Evolutionary conservation across 257 asterid genomes (phyloP).

Genomic region (Striga asiatica): DNA sequence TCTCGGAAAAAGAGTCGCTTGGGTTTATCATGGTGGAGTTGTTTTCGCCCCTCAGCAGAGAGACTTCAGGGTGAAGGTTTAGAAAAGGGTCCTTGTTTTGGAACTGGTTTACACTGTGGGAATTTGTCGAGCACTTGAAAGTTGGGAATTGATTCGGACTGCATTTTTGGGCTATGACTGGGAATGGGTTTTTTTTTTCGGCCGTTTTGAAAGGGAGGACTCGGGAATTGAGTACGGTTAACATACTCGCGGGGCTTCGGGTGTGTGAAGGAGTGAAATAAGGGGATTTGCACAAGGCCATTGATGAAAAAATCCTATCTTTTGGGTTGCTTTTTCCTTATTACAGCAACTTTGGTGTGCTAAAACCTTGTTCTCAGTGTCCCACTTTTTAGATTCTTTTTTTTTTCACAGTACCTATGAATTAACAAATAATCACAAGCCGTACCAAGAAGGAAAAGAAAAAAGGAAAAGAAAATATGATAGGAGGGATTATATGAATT

Average conservation of each 20-base stretch:
- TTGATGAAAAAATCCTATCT: constrained; percentile 18
- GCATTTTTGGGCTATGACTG: constrained; percentile 24
- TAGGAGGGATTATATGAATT: too few species aligned
- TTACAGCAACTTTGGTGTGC: too few species aligned
- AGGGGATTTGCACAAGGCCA: constrained; percentile 57
- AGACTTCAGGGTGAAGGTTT: constrained; percentile 74
- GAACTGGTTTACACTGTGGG: constrained; percentile 45
- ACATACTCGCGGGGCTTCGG: constrained; percentile 31
- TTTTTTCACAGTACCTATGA: too few species aligned
- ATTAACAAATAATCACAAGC: too few species aligned
- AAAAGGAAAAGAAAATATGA: too few species aligned
- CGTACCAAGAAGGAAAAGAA: too few species aligned
- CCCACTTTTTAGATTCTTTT: too few species aligned
- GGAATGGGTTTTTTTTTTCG: constrained; percentile 35
- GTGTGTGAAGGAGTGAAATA: constrained; percentile 48
- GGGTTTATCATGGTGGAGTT: constrained; percentile 30
- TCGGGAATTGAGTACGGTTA: constrained; percentile 42
- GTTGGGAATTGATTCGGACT: constrained; percentile 18
- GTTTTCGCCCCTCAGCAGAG: constrained; percentile 73
- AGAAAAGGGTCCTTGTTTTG: constrained; percentile 59
- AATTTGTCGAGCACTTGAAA: constrained; percentile 56
- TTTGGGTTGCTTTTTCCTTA: too few species aligned
- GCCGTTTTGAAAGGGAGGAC: constrained; percentile 36
- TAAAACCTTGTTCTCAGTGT: too few species aligned
- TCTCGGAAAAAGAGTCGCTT: constrained; percentile 44